A percentile compares a stretch with the other conserved stretches of the same genome.
Conservation (phyloP, 2,329 filamentous ascomycete genomes). For the Chrysoporthe puriensis region DNA sequence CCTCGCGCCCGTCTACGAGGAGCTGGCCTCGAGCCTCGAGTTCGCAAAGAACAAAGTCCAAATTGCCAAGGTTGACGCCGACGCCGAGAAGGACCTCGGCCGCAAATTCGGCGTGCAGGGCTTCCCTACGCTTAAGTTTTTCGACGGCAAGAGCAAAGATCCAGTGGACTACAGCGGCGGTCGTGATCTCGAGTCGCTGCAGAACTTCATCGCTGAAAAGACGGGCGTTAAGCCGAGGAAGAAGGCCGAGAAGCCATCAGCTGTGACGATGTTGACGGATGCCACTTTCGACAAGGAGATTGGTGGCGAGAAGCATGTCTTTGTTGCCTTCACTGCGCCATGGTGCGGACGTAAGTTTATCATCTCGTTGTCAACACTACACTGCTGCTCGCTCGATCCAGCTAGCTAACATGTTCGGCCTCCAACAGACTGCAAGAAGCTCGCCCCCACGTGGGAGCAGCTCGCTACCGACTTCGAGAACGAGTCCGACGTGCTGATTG, state of each 20-base stretch:
- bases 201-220: conserved; percentile 82
- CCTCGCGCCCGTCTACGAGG: conserved; percentile 92
- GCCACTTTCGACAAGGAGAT: conserved; percentile 75
- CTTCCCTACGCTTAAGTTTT: conserved; percentile 97
- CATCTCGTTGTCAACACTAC: background rate
- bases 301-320: conserved; percentile 83
- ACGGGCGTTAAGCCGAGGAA: conserved; percentile 80
- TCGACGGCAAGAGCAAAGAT: conserved; percentile 89
- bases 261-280: conserved; percentile 81
- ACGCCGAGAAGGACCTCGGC: conserved; percentile 82
- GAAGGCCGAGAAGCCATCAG: conserved; percentile 72
- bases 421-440: conserved; percentile 85
- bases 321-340: conserved; percentile 96
- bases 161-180: conserved; percentile 86
- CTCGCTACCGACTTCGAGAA: conserved; percentile 79
- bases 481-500: conserved; percentile 81
- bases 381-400: background rate
- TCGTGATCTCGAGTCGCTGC: conserved; percentile 84
- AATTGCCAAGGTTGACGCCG: conserved; percentile 95
- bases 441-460: conserved; percentile 89
- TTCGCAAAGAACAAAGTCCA: conserved; percentile 73
- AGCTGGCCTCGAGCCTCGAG: conserved; percentile 77
- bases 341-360: conserved; percentile 92
- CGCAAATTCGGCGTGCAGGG: conserved; percentile 88
- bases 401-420: conserved; percentile 21